phyloP scores from a whole-genome alignment of 2,329 filamentous ascomycete species.

The Pseudogymnoascus sp. region DNA sequence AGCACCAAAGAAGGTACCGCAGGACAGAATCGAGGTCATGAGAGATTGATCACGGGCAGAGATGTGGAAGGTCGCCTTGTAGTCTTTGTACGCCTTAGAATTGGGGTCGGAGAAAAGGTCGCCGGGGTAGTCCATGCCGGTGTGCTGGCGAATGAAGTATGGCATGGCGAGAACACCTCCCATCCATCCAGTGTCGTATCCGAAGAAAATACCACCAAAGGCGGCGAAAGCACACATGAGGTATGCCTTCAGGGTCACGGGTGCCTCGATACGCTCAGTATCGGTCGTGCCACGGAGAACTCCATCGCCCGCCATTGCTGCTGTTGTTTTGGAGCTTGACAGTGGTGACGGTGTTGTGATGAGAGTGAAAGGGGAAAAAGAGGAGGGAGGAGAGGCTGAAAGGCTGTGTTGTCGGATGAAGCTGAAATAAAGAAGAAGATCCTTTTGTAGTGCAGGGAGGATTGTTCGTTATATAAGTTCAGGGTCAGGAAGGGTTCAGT shows the following conservation, averaged over 20 bases:
- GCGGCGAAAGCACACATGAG: conserved; percentile 61
- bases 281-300: conserved; percentile 32
- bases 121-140: conserved; percentile 19
- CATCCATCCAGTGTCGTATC: conserved; percentile 71
- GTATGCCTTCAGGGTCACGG: conserved; percentile 61
- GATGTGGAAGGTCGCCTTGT: conserved; percentile 27
- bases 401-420: neutral
- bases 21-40: conserved; percentile 71
- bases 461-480: conserved; percentile 3
- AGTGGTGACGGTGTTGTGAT: neutral
- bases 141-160: conserved; percentile 28
- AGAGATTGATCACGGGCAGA: conserved; percentile 46
- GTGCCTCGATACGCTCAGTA: conserved; percentile 55
- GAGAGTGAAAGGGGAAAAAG: neutral
- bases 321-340: neutral
- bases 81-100: conserved; percentile 13
- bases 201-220: conserved; percentile 50
- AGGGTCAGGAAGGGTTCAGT: neutral
- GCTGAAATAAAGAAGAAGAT: neutral
- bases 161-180: conserved; percentile 51
- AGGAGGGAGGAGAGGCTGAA: neutral
- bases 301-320: conserved; percentile 6
- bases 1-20: conserved; percentile 69
- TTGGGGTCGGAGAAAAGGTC: conserved; percentile 19
- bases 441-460: neutral